phyloP scores from a whole-genome alignment of 495 filamentous ascomycete genomes.

The Aspergillus hancockii region DNA sequence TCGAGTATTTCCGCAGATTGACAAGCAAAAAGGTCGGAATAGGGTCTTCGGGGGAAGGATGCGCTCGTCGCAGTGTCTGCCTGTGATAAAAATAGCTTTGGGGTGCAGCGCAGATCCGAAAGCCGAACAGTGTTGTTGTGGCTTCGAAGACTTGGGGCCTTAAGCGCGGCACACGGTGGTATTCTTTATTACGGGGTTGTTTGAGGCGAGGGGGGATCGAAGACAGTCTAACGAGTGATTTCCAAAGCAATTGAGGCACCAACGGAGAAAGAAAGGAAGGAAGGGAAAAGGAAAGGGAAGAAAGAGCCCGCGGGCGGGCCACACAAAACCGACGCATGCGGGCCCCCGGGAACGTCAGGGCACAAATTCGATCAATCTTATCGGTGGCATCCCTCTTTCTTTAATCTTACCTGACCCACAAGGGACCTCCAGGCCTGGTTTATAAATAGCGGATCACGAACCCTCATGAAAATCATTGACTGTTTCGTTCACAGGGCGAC shows the following conservation, averaged over 20 bases:
- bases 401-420: constrained; percentile 5
- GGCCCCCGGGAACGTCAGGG: constrained; percentile 20
- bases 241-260: background rate
- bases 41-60: background rate
- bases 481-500: background rate
- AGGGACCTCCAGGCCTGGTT: background rate
- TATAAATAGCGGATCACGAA: constrained; percentile 4
- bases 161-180: background rate
- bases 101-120: constrained; percentile 13
- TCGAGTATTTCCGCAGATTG: background rate
- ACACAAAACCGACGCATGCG: constrained; percentile 21
- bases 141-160: background rate
- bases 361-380: constrained; percentile 3
- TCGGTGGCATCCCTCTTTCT: background rate
- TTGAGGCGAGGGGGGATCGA: background rate
- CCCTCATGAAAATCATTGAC: background rate
- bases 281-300: constrained; percentile 17
- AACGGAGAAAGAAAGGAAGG: constrained; percentile 17
- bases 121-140: background rate
- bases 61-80: constrained; percentile 7
- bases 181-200: background rate
- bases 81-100: constrained; percentile 25
- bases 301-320: background rate
- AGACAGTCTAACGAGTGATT: background rate
- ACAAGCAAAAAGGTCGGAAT: background rate